These are phyloP conservation scores for Neocucurbitaria cava DNA, from an alignment of 2,329 filamentous ascomycete species.

Conservation along the genomic window DNA sequence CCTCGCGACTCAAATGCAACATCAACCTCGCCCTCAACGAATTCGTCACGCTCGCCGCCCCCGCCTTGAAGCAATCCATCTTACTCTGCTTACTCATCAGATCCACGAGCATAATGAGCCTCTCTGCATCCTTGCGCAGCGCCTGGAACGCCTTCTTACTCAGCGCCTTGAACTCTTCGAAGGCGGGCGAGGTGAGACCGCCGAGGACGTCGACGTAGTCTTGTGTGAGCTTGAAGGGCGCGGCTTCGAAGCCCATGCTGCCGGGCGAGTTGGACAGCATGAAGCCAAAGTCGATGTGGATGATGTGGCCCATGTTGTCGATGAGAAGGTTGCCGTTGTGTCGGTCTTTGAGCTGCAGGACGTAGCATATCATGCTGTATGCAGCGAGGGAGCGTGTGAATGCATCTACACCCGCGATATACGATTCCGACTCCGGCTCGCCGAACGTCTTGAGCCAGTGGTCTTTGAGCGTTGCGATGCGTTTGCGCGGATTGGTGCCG, in stretches of 20 bases:
- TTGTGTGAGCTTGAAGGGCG: slow-evolving; percentile 84
- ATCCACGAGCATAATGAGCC: slow-evolving; percentile 80
- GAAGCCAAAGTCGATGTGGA: slow-evolving; percentile 90
- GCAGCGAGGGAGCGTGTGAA: slow-evolving; percentile 84
- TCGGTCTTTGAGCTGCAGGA: slow-evolving; percentile 83
- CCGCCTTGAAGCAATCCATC: slow-evolving; percentile 81
- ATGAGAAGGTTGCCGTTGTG: slow-evolving; percentile 89
- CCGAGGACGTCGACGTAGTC: slow-evolving; percentile 87
- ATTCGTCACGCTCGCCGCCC: slow-evolving; percentile 73
- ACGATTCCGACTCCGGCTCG: slow-evolving; percentile 70
- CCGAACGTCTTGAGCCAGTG: slow-evolving; percentile 84
- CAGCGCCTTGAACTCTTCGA: slow-evolving; percentile 76
- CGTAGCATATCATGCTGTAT: slow-evolving; percentile 84
- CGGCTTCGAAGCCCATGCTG: slow-evolving; percentile 83
- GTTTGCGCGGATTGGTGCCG: slow-evolving; percentile 74
- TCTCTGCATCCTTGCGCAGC: slow-evolving; percentile 77
- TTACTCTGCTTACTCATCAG: slow-evolving; percentile 85
- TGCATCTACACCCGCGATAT: slow-evolving; percentile 75
- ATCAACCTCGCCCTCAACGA: slow-evolving; percentile 78
- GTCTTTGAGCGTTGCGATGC: slow-evolving; percentile 81
- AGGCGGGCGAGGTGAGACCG: slow-evolving; percentile 72
- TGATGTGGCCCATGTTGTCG: slow-evolving; percentile 84
- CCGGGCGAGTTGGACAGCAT: slow-evolving; percentile 89
- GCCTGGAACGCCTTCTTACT: slow-evolving; percentile 89
- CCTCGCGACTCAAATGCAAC: slow-evolving; percentile 80